Evolutionary conservation across 768 basidiomycete genomes (phyloP).

Genomic region (Neoboletus subvelutipes): DNA sequence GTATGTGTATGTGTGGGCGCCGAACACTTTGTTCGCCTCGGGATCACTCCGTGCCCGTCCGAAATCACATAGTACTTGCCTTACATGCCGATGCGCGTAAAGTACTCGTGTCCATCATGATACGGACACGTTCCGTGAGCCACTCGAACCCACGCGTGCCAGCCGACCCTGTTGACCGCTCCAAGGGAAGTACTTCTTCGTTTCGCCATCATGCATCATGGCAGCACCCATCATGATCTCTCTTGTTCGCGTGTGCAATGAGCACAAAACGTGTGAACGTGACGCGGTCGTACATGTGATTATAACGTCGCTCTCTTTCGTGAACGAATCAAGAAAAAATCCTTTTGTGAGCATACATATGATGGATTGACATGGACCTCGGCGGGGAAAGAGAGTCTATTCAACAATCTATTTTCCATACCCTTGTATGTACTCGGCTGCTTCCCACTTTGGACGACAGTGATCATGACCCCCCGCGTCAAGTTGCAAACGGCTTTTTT

Average conservation of each 20-base stretch:
- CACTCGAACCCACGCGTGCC: neutral
- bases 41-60: neutral
- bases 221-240: no score
- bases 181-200: neutral
- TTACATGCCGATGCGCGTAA: neutral
- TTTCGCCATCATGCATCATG: neutral
- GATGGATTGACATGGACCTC: no score
- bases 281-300: neutral
- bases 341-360: no score
- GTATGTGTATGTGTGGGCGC: neutral
- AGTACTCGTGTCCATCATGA: neutral
- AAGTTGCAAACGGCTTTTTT: neutral
- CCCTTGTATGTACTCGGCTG: no score
- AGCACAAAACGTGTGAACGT: neutral
- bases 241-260: neutral
- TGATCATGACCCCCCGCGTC: no score
- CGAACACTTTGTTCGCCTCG: neutral
- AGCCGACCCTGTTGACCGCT: neutral
- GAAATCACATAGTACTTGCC: neutral
- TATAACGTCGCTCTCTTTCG: neutral
- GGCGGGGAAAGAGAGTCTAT: no score
- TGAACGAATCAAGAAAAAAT: no score
- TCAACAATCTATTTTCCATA: no score
- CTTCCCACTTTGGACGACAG: no score
- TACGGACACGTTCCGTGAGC: neutral